A percentile compares a stretch with the other conserved stretches of the same genome.
phyloP scores from a whole-genome alignment of 495 filamentous ascomycete genomes.

The Aspergillus bridgeri region DNA sequence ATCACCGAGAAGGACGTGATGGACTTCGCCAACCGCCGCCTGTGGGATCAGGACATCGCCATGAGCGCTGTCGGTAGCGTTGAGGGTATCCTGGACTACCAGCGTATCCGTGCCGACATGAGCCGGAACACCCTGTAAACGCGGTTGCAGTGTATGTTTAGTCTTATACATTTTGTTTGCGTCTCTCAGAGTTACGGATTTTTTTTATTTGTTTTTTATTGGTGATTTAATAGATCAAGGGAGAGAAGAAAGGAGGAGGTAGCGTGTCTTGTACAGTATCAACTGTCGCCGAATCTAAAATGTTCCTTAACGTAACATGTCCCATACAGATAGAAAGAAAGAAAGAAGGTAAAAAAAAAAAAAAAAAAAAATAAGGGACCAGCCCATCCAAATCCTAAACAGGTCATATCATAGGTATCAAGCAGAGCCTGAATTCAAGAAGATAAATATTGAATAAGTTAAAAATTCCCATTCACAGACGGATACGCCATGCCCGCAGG shows the following conservation, averaged over 20 bases:
- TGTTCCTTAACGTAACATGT: background rate
- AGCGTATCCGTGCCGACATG: conserved; percentile 85
- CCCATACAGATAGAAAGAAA: background rate
- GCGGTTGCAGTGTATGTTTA: conserved; percentile 1
- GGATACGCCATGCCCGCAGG: conserved; percentile 17
- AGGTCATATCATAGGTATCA: background rate
- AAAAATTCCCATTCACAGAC: background rate
- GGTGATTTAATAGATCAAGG: conserved; percentile 30
- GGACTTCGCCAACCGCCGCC: conserved; percentile 81
- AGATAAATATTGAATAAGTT: background rate
- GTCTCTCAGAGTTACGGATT: conserved; percentile 18
- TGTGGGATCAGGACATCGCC: conserved; percentile 97
- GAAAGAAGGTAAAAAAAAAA: background rate
- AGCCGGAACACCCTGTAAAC: conserved; percentile 60
- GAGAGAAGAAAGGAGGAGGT: conserved; percentile 15
- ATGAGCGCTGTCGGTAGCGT: conserved; percentile 88
- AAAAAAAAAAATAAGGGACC: background rate
- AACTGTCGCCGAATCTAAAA: conserved; percentile 21
- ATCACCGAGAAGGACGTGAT: conserved; percentile 97
- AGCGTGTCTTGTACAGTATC: conserved; percentile 36
- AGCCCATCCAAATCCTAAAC: background rate
- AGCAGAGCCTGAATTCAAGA: too few species aligned
- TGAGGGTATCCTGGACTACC: conserved; percentile 88
- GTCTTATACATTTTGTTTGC: conserved; percentile 10
- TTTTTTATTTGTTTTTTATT: conserved; percentile 15